Percentiles rank a stretch among this genome's conserved stretches.
Conservation (phyloP, 73 alveolate genomes). For the Paramecium pentaurelia region DNA sequence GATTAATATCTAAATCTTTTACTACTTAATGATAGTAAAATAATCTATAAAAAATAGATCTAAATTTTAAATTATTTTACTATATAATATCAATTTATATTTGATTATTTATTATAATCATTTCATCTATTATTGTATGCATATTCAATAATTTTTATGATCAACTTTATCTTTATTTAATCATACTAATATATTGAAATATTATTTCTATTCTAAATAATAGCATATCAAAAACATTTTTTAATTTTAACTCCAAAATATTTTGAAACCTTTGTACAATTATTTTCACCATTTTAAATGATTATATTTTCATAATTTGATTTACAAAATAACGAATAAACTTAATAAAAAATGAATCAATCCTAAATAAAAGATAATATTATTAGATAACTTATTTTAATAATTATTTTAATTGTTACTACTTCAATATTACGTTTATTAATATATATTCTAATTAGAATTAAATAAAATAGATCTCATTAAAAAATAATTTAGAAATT, state of each 20-base stretch:
- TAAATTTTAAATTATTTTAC: not conserved
- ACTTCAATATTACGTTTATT: not conserved
- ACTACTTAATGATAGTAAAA: not conserved
- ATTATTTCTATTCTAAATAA: not conserved
- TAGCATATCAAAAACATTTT: not conserved
- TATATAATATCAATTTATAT: not conserved
- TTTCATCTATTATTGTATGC: not conserved
- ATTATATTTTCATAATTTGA: not conserved
- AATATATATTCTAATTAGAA: not conserved
- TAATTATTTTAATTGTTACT: not conserved
- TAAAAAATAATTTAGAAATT: not conserved
- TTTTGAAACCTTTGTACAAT: not conserved
- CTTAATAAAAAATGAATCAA: not conserved
- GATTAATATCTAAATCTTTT: not conserved
- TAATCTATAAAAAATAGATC: not conserved
- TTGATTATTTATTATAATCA: not conserved
- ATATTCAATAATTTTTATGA: not conserved
- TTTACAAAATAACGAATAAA: not conserved
- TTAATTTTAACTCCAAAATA: not conserved
- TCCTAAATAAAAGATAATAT: not conserved
- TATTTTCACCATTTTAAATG: not conserved
- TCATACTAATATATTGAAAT: not conserved
- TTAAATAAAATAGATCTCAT: not conserved
- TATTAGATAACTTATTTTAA: not conserved
- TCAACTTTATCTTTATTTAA: not conserved